phyloP scores from a whole-genome alignment of 345 rosid species.

The Aethionema arabicum region DNA sequence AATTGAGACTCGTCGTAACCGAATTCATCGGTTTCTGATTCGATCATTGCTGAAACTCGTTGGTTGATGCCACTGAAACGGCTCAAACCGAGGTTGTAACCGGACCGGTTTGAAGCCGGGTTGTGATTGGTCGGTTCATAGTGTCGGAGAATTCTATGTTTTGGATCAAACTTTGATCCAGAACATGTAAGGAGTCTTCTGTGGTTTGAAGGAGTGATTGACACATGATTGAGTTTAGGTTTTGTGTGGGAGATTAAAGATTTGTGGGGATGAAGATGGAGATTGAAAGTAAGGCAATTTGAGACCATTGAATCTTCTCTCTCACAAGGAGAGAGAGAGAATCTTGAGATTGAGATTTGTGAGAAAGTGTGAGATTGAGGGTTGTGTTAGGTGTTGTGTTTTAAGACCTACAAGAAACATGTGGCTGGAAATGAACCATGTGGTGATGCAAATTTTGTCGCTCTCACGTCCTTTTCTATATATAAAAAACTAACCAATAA shows the following conservation, averaged over 20 bases:
- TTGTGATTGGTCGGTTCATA: not conserved
- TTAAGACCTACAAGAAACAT: slow-evolving; percentile 21
- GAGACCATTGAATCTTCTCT: slow-evolving; percentile 49
- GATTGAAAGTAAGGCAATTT: slow-evolving; percentile 52
- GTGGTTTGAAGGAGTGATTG: slow-evolving; percentile 22
- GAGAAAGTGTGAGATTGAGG: slow-evolving; percentile 16
- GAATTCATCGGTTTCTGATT: slow-evolving; percentile 29
- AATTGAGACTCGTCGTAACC: slow-evolving; percentile 36
- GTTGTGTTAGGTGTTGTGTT: slow-evolving; percentile 23
- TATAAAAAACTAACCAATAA: not conserved
- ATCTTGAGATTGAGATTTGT: slow-evolving; percentile 36
- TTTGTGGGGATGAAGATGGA: slow-evolving; percentile 38
- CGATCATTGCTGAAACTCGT: slow-evolving; percentile 33
- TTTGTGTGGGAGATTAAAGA: slow-evolving; percentile 21
- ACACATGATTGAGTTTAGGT: slow-evolving; percentile 30
- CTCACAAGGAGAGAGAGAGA: slow-evolving; percentile 22
- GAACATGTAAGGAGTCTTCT: slow-evolving; percentile 19
- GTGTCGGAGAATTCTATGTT: slow-evolving; percentile 8
- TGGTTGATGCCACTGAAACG: slow-evolving; percentile 33
- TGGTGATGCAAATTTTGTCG: slow-evolving; percentile 24
- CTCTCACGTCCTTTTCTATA: slow-evolving; percentile 30
- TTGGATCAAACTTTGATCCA: not conserved
- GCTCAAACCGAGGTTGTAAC: slow-evolving; percentile 7
- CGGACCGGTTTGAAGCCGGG: slow-evolving; percentile 11
- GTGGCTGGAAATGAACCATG: slow-evolving; percentile 37